Conservation (phyloP, 1,284 basidiomycete species). For the Trichosporon coremiiforme region DNA sequence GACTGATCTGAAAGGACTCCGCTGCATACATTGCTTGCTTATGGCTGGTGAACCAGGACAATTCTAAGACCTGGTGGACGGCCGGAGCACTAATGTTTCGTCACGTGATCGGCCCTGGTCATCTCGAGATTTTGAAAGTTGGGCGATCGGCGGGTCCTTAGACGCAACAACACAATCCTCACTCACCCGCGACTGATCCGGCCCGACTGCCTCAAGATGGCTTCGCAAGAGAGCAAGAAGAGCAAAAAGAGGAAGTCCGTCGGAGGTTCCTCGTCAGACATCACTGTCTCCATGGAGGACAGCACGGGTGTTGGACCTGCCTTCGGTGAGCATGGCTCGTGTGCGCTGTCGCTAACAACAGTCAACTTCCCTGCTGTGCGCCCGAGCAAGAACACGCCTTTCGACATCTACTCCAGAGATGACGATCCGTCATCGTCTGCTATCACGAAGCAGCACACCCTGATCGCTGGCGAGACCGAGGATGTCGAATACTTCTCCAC, state of each 20-base stretch:
- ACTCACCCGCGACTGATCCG: neutral
- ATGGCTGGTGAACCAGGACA: no score
- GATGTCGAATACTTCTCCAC: slow-evolving; percentile 65
- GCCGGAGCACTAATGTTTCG: no score
- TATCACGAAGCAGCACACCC: slow-evolving; percentile 60
- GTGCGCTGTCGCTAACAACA: slow-evolving; percentile 50
- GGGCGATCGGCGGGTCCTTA: neutral
- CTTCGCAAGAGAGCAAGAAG: slow-evolving; percentile 32
- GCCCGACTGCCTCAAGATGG: slow-evolving; percentile 18
- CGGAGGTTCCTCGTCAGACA: slow-evolving; percentile 21
- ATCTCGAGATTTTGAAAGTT: slow-evolving; percentile 16
- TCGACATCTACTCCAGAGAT: slow-evolving; percentile 64
- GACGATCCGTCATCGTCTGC: slow-evolving; percentile 46
- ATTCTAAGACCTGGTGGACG: no score
- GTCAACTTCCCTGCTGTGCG: slow-evolving; percentile 73
- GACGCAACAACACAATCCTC: neutral
- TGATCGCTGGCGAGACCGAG: slow-evolving; percentile 72
- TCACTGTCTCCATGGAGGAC: slow-evolving; percentile 42
- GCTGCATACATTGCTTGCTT: no score
- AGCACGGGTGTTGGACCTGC: slow-evolving; percentile 66
- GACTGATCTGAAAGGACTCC: no score
- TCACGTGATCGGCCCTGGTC: neutral
- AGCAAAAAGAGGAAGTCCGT: slow-evolving; percentile 47
- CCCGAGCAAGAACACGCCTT: slow-evolving; percentile 65
- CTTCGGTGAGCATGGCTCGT: slow-evolving; percentile 63